Evolutionary conservation across 176 grass and related monocot genomes (phyloP).

Genomic region (Aegilops speltoides): DNA sequence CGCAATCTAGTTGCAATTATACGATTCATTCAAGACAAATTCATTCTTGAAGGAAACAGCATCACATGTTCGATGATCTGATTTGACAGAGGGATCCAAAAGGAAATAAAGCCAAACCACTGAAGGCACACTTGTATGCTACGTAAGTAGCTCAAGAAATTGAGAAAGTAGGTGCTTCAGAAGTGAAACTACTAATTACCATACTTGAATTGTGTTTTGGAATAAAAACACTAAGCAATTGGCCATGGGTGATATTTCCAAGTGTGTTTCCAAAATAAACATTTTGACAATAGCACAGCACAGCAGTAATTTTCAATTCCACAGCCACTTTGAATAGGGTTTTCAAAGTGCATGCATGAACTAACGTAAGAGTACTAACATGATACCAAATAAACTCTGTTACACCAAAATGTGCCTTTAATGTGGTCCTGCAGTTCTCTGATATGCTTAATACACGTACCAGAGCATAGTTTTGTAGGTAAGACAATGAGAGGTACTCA

Average conservation of each 20-base stretch:
- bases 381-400: background rate
- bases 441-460: background rate
- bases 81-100: background rate
- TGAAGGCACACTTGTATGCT: background rate
- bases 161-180: background rate
- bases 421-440: background rate
- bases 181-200: slow-evolving; percentile 5
- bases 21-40: slow-evolving; percentile 5
- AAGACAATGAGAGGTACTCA: background rate
- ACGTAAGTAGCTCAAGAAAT: background rate
- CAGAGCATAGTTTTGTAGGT: background rate
- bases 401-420: background rate
- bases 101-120: background rate
- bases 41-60: background rate
- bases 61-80: background rate
- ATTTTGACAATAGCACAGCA: background rate
- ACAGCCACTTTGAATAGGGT: background rate
- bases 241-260: background rate
- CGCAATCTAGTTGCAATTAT: background rate
- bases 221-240: background rate
- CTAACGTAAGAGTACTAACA: background rate
- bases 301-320: background rate
- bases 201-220: background rate
- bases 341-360: background rate
- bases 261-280: background rate